Evolutionary conservation across 805 yeast genomes (phyloP), one percentile per base, ranked within the genome.

Genomic region (Peterozyma toletana): DNA sequence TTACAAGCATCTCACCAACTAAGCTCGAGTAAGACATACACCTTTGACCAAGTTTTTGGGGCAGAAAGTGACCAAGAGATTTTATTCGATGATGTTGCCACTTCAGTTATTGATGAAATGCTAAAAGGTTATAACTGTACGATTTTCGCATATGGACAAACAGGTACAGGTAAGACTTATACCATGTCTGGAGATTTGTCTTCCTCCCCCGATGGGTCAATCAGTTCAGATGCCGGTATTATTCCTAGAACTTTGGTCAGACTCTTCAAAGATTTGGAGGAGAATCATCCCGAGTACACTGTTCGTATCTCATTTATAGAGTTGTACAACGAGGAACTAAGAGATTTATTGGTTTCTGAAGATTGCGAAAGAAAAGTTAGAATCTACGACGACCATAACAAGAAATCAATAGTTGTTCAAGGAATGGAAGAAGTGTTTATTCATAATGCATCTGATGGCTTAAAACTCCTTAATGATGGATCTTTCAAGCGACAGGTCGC

Each of bases 131-230:
- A 81, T 57, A 87, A 86, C 57, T 87, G 89, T 51, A 84, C 96
- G 0, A 73, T 87, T 29, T 70, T 88, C 51, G 95, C 93, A 0
- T 73, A 73, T 51, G 78, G 79, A 16, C 95, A 87, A 72, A 88
- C 96, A 0, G 93, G 96, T 1, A 85, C 95, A 0, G 96, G 96
- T 21, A 88, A 87, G 54, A 87, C 96, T 0, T 80, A 79, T 56
- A 66, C 86, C 11, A 79, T 80, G 93, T 78, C 83, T 6, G 93
- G 95, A 6, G 83, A 83, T 40, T 73, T 80, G 30, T 52, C 66
- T 59, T 41, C 41, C 43, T 38, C 60, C 51, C 44, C 42, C 9
- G 40, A 42, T 43, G 53, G 50, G 1, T 47, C 59, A 41, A 48
- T 72, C 31, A 63, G 67, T 40, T 70, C 70, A 15, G 62, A 71